Percentiles rank a stretch among this genome's conserved stretches.
These are phyloP conservation scores for Sergeia podlipaevii DNA, from an alignment of 208 protist species.

Conservation along the genomic window DNA sequence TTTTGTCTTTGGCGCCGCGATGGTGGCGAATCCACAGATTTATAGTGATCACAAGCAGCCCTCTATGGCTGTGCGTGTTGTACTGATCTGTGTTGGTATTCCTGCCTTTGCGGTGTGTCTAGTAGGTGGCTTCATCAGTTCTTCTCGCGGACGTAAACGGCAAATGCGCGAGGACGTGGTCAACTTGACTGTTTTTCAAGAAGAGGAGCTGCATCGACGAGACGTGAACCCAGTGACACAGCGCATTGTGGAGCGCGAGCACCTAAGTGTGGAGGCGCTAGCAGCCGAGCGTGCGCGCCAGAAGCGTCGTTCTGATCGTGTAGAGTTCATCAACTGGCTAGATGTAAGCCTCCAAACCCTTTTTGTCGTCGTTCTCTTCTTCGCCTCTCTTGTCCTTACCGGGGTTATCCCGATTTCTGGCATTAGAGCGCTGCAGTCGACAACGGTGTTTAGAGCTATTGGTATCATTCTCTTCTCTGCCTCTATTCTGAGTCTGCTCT, in stretches of 20 bases:
- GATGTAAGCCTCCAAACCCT: slow-evolving; percentile 20
- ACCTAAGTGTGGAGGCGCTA: slow-evolving; percentile 33
- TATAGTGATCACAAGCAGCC: slow-evolving; percentile 10
- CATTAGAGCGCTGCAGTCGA: slow-evolving; percentile 31
- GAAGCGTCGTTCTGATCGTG: slow-evolving; percentile 7
- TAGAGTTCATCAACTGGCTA: slow-evolving; percentile 13
- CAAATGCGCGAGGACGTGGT: slow-evolving; percentile 15
- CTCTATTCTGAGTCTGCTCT: slow-evolving; percentile 15
- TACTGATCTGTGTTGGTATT: slow-evolving; percentile 26
- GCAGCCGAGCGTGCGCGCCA: slow-evolving; percentile 28
- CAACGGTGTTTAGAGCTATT: slow-evolving; percentile 19
- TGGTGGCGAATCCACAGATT: slow-evolving; percentile 19
- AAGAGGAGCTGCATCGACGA: slow-evolving; percentile 14
- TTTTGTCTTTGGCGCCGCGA: slow-evolving; percentile 49
- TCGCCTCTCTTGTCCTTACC: slow-evolving; percentile 27
- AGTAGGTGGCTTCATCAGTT: slow-evolving; percentile 14
- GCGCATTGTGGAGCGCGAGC: slow-evolving; percentile 39
- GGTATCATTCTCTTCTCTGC: slow-evolving; percentile 21
- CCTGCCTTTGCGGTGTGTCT: slow-evolving; percentile 21
- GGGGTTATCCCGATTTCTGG: slow-evolving; percentile 17
- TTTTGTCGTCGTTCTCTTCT: slow-evolving; percentile 25
- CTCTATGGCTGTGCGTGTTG: slow-evolving; percentile 1
- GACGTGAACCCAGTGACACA: slow-evolving; percentile 22
- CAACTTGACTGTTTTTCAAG: slow-evolving; percentile 6
- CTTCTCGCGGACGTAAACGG: slow-evolving; percentile 9